Base-by-base conservation (phyloP, 2,329 filamentous ascomycete genomes). In the Hysterium pulicare region DNA sequence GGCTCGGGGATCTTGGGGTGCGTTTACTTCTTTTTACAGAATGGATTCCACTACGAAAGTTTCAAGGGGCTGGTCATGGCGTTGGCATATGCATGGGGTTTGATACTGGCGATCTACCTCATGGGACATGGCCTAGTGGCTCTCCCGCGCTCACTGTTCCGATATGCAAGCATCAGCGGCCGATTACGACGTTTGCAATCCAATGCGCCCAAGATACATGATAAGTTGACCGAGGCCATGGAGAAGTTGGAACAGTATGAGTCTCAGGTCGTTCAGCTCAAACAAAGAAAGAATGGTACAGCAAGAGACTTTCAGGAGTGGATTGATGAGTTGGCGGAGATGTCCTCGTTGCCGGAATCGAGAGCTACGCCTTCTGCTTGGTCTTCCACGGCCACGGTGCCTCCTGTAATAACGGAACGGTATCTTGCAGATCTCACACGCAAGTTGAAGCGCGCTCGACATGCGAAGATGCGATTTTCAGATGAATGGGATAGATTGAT, bases 41-140 rank as follows among this genome's bases (percentile, higher is more conserved):
- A 88, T 59, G 86, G 87, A 1, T 82, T 89, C 54, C 78, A 82
- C 20, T 78, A 85, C 45, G 75, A 74, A 2, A 85, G 84, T 0
- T 76, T 97, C 54, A 95, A 95, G 71, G 84, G 81, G 26, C 74
- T 94, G 31, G 77, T 95, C 50, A 95, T 98, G 87, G 91, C 93
- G 11, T 73, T 97, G 46, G 87, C 91, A 28, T 98, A 98, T 67
- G 88, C 89, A 46, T 97, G 90, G 86, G 90, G 90, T 56, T 71
- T 98, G 55, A 76, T 91, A 4, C 76, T 97, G 40, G 93, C 90
- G 34, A 95, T 98, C 48, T 97, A 95, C 60, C 76, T 98, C 31
- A 97, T 98, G 91, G 93, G 93, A 5, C 93, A 98, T 66, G 93
- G 93, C 6, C 75, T 98, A 20, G 93, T 98, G 23, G 86, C 90